Evolutionary conservation across 2,329 filamentous ascomycete genomes (phyloP).

Genomic region (Chaetoscypha palmicola): DNA sequence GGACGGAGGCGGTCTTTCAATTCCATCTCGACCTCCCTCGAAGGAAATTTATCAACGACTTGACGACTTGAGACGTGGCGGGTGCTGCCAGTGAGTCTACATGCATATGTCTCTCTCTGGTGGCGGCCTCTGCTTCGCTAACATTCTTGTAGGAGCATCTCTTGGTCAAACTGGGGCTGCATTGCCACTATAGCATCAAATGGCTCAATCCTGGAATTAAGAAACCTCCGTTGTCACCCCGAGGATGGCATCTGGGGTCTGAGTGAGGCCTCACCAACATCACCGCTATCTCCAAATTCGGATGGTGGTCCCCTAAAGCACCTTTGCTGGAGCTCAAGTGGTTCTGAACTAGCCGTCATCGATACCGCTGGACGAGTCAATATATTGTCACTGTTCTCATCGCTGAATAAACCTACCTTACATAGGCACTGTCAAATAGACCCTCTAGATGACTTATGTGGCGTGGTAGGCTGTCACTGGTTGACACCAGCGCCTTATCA

Average conservation of each 20-base stretch:
- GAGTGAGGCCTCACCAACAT: conserved; percentile 60
- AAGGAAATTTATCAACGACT: conserved; percentile 67
- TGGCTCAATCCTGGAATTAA: conserved; percentile 63
- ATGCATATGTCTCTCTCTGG: no score
- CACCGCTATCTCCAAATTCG: conserved; percentile 53
- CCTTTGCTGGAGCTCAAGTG: conserved; percentile 69
- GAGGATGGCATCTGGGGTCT: conserved; percentile 69
- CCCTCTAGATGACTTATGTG: conserved; percentile 64
- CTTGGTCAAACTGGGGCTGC: conserved; percentile 82
- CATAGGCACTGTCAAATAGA: conserved; percentile 60
- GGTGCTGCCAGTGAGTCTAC: conserved; percentile 71
- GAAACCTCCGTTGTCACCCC: conserved; percentile 62
- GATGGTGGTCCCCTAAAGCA: conserved; percentile 66
- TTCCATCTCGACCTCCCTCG: conserved; percentile 47
- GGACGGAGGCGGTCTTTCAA: conserved; percentile 54
- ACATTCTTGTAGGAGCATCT: conserved; percentile 53
- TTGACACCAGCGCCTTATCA: conserved; percentile 38
- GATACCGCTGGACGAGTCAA: conserved; percentile 73
- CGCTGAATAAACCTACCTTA: conserved; percentile 64
- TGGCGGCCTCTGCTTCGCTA: no score
- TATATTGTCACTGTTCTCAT: conserved; percentile 63
- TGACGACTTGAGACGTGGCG: conserved; percentile 67
- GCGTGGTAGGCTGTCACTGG: conserved; percentile 83
- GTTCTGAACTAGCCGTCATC: conserved; percentile 74
- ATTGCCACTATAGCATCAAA: conserved; percentile 75